Base-by-base conservation (phyloP, 2,329 filamentous ascomycete species). In the Fusarium algeriense region DNA sequence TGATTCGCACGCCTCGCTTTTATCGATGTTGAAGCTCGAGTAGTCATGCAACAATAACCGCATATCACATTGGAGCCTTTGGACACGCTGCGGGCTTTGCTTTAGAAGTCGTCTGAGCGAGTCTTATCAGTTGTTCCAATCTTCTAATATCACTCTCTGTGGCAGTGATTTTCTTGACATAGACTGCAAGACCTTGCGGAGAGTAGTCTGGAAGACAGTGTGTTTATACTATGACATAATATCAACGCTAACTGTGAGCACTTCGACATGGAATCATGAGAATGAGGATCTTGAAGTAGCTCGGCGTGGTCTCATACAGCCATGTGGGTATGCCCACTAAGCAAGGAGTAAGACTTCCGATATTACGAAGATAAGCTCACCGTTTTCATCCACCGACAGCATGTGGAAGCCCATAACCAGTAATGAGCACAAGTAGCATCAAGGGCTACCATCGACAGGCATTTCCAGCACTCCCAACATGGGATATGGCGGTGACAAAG, bases 401-500 rank as follows among this genome's bases (percentile, higher is more conserved):
- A 46, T 67, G 60, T 54, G 57, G 53, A 65, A 60, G 43, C 45
- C 59, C 54, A 59, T 30, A 50, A 49, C 60, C 56, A 60, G 64
- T 53, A 52, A 66, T 64, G 49, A 72, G 52, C 45, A 63, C 46
- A 62, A 48, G 67, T 61, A 55, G 30, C 57, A 49, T 30, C 67
- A 61, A 62, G 54, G 44, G 65, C 49, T 44, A 37, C 54, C 45
- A 64, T 63, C 44, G 59, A 49, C 64, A 71, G 54, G 69, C 64
- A 64, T 37, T 43, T 64, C 41, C 44, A 60, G 45, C 63, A 48
- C 64, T 59, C 54, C 49, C 41, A 69, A 50, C 65, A 53, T 66
- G 55, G 69, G 49, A 63, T 64, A 70, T 58, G 60, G 61, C 60
- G 69, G 60, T 58, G 60, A 71, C 64, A 69, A 68, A 71, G 67